Conservation (phyloP, 129 eudicot genomes). For the Chrysanthemum seticuspe region DNA sequence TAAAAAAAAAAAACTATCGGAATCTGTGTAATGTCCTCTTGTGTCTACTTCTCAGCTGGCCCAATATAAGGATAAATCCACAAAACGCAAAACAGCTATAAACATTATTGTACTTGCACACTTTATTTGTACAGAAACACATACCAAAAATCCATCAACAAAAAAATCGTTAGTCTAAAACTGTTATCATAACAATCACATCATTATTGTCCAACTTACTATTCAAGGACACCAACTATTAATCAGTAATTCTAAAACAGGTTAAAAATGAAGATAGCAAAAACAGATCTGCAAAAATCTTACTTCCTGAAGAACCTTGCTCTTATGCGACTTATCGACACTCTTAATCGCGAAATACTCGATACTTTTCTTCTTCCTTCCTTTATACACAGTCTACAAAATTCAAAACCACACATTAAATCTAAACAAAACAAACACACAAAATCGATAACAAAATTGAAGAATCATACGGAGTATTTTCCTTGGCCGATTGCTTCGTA, state of each 20-base stretch:
- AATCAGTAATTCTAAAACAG: too few species aligned
- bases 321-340: conserved; percentile 77
- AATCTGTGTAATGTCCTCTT: too few species aligned
- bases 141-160: neutral
- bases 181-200: too few species aligned
- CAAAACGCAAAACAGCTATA: too few species aligned
- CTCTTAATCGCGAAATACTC: conserved; percentile 85
- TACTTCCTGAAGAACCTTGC: conserved; percentile 92
- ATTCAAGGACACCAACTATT: too few species aligned
- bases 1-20: too few species aligned
- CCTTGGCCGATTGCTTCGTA: conserved; percentile 92
- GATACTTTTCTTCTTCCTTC: conserved; percentile 78
- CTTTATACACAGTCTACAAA: conserved; percentile 85
- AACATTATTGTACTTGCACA: too few species aligned
- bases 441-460: neutral
- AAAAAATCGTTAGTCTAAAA: neutral
- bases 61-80: too few species aligned
- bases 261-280: neutral
- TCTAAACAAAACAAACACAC: too few species aligned
- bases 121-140: too few species aligned
- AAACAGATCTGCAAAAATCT: conserved; percentile 14
- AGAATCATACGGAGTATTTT: conserved; percentile 81
- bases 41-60: too few species aligned
- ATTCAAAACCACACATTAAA: neutral
- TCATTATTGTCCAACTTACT: too few species aligned